phyloP scores from a whole-genome alignment of 2,329 filamentous ascomycete genomes.

The Lecanicillium sp. region DNA sequence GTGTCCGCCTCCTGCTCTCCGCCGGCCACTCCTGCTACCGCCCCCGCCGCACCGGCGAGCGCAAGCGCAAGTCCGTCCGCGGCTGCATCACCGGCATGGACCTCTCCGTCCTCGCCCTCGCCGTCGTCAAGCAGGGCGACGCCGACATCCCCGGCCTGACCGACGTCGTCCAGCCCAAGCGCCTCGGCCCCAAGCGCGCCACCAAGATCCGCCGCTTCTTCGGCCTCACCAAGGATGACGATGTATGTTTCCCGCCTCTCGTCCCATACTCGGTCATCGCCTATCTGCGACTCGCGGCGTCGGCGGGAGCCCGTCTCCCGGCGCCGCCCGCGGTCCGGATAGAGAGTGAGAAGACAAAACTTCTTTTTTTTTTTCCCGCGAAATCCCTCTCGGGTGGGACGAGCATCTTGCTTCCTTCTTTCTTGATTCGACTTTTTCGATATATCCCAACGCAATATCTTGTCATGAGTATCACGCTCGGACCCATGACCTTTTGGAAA shows the following conservation, averaged over 20 bases:
- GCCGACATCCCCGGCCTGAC: slow-evolving; percentile 90
- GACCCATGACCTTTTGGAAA: too few species aligned
- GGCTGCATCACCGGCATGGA: slow-evolving; percentile 98
- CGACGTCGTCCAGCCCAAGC: slow-evolving; percentile 97
- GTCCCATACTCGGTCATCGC: slow-evolving; percentile 59
- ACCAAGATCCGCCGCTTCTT: slow-evolving; percentile 99
- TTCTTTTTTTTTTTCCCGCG: not conserved
- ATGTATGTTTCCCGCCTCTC: slow-evolving; percentile 69
- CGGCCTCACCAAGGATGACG: slow-evolving; percentile 99
- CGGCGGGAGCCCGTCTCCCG: slow-evolving; percentile 22
- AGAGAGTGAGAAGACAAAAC: slow-evolving; percentile 52
- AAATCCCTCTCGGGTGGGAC: slow-evolving; percentile 5
- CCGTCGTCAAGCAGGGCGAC: slow-evolving; percentile 98
- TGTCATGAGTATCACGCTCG: too few species aligned
- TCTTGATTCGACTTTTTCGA: slow-evolving; percentile 3
- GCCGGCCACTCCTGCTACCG: slow-evolving; percentile 99
- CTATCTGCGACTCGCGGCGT: slow-evolving; percentile 51
- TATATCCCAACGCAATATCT: too few species aligned
- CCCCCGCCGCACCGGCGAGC: slow-evolving; percentile 93
- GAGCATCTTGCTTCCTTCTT: slow-evolving; percentile 12
- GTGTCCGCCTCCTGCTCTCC: slow-evolving; percentile 93
- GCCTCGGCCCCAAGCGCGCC: slow-evolving; percentile 97
- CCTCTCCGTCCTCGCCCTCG: slow-evolving; percentile 87
- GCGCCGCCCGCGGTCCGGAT: slow-evolving; percentile 30
- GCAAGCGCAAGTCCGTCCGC: slow-evolving; percentile 98